A percentile compares a stretch with the other conserved stretches of the same genome.
These are phyloP conservation scores for Penicillium robsamsonii DNA, from an alignment of 495 filamentous ascomycete genomes.

Conservation along the genomic window DNA sequence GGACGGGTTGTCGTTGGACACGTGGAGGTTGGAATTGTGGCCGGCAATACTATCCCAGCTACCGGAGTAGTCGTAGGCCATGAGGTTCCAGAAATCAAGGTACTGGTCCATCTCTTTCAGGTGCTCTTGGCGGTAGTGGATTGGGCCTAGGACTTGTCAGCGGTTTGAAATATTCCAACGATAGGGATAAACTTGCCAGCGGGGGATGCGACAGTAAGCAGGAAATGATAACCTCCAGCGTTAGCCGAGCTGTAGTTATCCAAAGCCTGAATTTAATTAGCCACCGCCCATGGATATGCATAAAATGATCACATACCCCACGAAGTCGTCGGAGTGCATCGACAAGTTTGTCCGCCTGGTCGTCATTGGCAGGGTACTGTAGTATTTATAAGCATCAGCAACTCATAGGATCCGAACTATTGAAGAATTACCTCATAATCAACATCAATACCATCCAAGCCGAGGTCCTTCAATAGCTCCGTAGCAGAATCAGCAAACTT, in stretches of 20 bases:
- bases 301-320: slow-evolving; percentile 18
- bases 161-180: neutral
- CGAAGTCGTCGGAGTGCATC: slow-evolving; percentile 58
- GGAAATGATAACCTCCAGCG: slow-evolving; percentile 53
- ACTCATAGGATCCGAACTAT: no score
- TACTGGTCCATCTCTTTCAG: slow-evolving; percentile 62
- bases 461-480: slow-evolving; percentile 63
- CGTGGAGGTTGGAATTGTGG: slow-evolving; percentile 74
- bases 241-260: slow-evolving; percentile 57
- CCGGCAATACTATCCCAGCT: slow-evolving; percentile 67
- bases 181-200: slow-evolving; percentile 31
- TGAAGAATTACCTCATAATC: slow-evolving; percentile 55
- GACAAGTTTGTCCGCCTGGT: slow-evolving; percentile 62
- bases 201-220: slow-evolving; percentile 66
- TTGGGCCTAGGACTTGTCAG: slow-evolving; percentile 44
- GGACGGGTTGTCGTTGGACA: slow-evolving; percentile 46
- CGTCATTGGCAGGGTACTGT: slow-evolving; percentile 33
- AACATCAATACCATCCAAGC: slow-evolving; percentile 61
- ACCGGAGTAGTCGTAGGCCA: slow-evolving; percentile 75
- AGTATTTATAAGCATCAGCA: neutral
- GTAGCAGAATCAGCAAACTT: slow-evolving; percentile 67
- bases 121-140: slow-evolving; percentile 60
- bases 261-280: slow-evolving; percentile 40
- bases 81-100: slow-evolving; percentile 70
- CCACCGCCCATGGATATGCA: neutral